Evolutionary conservation across 495 filamentous ascomycete species (phyloP), one percentile per base, ranked within the genome.

Genomic region (Talaromyces wortmannii): DNA sequence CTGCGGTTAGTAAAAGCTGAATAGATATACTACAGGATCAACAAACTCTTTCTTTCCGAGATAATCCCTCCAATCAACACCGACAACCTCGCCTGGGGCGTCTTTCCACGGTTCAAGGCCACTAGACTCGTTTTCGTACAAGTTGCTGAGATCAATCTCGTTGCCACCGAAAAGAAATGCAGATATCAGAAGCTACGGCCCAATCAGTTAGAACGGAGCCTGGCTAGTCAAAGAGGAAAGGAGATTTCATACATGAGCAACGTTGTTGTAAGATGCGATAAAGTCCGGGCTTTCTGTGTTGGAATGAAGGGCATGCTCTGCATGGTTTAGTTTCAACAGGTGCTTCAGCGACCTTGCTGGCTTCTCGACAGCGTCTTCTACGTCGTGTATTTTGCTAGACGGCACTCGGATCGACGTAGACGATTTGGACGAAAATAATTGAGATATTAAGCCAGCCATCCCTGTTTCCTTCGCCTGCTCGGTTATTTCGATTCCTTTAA

Each of bases 311-410:
- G 89, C 80, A 70, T 95, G 77, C 61, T 95, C 95, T 33, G 85
- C 83, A 75, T 99, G 95, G 68, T 99, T 97, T 29, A 92, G 83
- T 61, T 85, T 85, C 33, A 99, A 64, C 12, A 97, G 77, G 66
- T 97, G 91, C 67, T 94, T 96, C 52, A 99, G 77, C 5, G 89
- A 89, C 56, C 92, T 73, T 10, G 88, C 83, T 31, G 87, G 74
- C 68, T 91, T 95, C 55, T 92, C 90, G 7, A 82, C 76, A 16
- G 81, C 78, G 6, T 82, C 87, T 67, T 97, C 94, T 52, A 95
- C 80, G 64, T 86, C 82, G 71, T 92, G 82, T 50, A 87, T 73
- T 50, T 88, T 74, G 42, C 92, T 86, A 0, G 87, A 73, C 6
- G 86, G 75, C 17, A 97, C 42, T 17, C 30, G 36, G 18, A 53